Evolutionary conservation across 176 grass and related monocot species (phyloP).

Genomic region (Avena atlantica): DNA sequence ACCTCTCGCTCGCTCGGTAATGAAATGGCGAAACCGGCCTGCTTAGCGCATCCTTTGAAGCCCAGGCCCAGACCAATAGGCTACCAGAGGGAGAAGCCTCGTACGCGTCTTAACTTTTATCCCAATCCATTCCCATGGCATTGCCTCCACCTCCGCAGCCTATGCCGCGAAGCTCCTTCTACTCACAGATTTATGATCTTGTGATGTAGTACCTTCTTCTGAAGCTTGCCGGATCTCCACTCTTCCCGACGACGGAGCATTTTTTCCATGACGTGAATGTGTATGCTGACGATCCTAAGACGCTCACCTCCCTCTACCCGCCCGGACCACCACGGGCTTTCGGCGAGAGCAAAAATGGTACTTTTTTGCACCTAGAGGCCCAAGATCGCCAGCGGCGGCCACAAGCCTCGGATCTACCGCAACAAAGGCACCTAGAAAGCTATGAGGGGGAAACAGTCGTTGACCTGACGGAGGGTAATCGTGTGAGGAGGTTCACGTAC

Average conservation of each 20-base stretch:
- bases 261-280: not conserved
- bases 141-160: too few species aligned
- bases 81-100: not conserved
- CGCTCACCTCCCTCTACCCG: too few species aligned
- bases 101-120: too few species aligned
- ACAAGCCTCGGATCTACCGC: not conserved
- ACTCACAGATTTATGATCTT: too few species aligned
- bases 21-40: not conserved
- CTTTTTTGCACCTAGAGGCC: not conserved
- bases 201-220: not conserved
- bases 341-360: not conserved
- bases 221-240: not conserved
- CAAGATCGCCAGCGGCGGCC: not conserved
- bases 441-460: not conserved
- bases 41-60: not conserved
- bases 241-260: not conserved
- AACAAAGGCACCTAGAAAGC: conserved; percentile 4
- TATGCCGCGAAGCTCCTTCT: too few species aligned
- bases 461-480: not conserved
- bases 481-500: conserved; percentile 5
- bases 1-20: conserved; percentile 16
- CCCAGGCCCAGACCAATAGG: not conserved
- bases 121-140: too few species aligned
- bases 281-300: not conserved
- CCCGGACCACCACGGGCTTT: too few species aligned